Percentiles rank a stretch among this genome's conserved stretches.
phyloP scores from a whole-genome alignment of 129 eudicot species.

The Centella asiatica region DNA sequence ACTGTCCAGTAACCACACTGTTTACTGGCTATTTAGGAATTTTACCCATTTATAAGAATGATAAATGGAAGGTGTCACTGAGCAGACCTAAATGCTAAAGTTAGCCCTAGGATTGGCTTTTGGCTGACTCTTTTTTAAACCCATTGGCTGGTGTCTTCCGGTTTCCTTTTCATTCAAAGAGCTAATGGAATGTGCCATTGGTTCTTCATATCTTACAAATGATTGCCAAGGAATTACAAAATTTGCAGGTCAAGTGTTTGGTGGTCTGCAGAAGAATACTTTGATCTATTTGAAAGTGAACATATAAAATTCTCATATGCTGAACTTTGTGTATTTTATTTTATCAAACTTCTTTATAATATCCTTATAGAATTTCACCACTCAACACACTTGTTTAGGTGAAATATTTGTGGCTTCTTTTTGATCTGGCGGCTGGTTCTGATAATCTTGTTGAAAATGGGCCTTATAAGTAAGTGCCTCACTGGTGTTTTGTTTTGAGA shows the following conservation, averaged over 20 bases:
- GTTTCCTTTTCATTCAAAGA: neutral
- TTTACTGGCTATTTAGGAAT: neutral
- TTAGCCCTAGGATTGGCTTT: neutral
- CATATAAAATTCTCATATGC: neutral
- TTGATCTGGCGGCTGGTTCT: conserved; percentile 89
- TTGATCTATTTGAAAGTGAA: too few relatives aligned
- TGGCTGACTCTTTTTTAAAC: neutral
- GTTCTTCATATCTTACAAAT: too few relatives aligned
- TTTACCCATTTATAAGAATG: neutral
- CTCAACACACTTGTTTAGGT: conserved; percentile 40
- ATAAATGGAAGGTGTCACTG: neutral
- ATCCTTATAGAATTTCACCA: neutral
- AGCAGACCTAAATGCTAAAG: neutral
- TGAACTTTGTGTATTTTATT: neutral
- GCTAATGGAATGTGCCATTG: neutral
- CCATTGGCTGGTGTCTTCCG: neutral
- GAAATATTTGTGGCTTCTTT: conserved; percentile 92
- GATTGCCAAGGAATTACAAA: too few relatives aligned
- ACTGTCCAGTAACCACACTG: neutral
- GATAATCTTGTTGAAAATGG: conserved; percentile 94
- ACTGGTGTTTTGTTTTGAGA: neutral
- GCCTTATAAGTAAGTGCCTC: conserved; percentile 70
- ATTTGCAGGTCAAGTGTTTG: neutral
- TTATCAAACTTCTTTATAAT: neutral
- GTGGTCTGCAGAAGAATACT: too few relatives aligned